A percentile compares a stretch with the other conserved stretches of the same genome.
Evolutionary conservation across 495 filamentous ascomycete genomes (phyloP).

Genomic region (Hypomontagnella submonticulosa): DNA sequence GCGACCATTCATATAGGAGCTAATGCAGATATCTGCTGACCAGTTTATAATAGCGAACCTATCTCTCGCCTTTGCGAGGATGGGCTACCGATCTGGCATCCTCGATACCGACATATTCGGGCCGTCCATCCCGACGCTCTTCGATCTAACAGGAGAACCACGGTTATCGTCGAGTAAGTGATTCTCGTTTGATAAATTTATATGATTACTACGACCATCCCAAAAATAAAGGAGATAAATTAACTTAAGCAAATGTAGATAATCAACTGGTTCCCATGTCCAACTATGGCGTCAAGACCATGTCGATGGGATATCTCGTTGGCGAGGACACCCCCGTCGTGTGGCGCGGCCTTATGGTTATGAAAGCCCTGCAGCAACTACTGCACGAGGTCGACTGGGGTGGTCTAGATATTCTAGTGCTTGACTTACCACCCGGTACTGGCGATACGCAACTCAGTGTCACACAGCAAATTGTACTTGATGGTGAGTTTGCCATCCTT

Average conservation of each 20-base stretch:
- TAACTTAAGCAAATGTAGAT: slow-evolving; percentile 54
- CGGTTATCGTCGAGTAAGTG: slow-evolving; percentile 69
- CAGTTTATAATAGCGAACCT: slow-evolving; percentile 73
- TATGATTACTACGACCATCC: neutral
- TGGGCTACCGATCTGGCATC: slow-evolving; percentile 83
- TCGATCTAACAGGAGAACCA: slow-evolving; percentile 81
- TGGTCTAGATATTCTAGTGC: slow-evolving; percentile 80
- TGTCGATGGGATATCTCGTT: slow-evolving; percentile 97
- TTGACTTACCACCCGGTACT: slow-evolving; percentile 94
- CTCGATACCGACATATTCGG: slow-evolving; percentile 98
- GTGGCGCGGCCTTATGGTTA: slow-evolving; percentile 97
- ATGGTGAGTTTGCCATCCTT: slow-evolving; percentile 61
- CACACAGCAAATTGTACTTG: slow-evolving; percentile 86
- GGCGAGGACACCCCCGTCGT: slow-evolving; percentile 83
- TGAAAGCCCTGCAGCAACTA: slow-evolving; percentile 95
- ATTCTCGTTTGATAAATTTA: neutral
- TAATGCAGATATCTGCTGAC: neutral
- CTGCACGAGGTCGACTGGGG: slow-evolving; percentile 95
- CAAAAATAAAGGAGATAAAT: no score
- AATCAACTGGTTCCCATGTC: slow-evolving; percentile 87
- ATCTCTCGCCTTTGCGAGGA: slow-evolving; percentile 82
- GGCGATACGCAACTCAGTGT: slow-evolving; percentile 95
- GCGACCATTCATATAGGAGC: neutral
- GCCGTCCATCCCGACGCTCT: slow-evolving; percentile 89
- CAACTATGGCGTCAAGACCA: slow-evolving; percentile 96